Evolutionary conservation across 805 yeast genomes (phyloP), one percentile per base, ranked within the genome.

Genomic region (Pichia cabralensis): DNA sequence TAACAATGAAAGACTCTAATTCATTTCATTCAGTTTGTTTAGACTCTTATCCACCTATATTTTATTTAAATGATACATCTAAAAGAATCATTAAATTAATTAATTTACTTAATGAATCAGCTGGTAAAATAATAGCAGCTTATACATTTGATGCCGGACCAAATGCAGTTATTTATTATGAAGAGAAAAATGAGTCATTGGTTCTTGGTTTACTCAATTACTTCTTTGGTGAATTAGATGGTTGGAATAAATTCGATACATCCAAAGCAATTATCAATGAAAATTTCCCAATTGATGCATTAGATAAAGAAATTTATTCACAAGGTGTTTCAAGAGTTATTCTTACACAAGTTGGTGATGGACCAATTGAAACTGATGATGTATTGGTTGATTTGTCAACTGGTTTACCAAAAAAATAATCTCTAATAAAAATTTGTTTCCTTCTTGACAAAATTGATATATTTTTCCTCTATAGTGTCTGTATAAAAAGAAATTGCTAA

Each of bases 111-210:
- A 92, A 92, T 53, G 77, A 69, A 44, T 45, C 56, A 4, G 76
- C 71, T 23, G 83, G 81, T 34, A 65, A 71, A 50, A 69, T 70
- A 10, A 69, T 89, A 36, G 98, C 95, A 10, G 97, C 97, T 25
- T 92, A 92, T 60, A 92, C 99, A 2, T 92, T 81, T 53, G 99
- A 92, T 59, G 99, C 99, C 22, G 99, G 99, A 54, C 98, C 99
- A 60, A 92, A 92, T 61, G 95, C 96, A 15, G 99, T 92, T 29
- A 71, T 92, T 41, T 92, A 92, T 63, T 92, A 92, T 55, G 76
- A 79, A 53, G 71, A 70, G 45, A 66, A 76, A 50, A 73, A 89
- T 59, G 95, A 86, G 60, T 48, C 61, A n/a, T 67, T 64, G 42
- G 76, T 92, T 6, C 69, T 89, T 47, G 78, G 86, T 4, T 66